These are phyloP conservation scores for Hortiboletus campestris DNA, from an alignment of 768 basidiomycete species.

Conservation along the genomic window DNA sequence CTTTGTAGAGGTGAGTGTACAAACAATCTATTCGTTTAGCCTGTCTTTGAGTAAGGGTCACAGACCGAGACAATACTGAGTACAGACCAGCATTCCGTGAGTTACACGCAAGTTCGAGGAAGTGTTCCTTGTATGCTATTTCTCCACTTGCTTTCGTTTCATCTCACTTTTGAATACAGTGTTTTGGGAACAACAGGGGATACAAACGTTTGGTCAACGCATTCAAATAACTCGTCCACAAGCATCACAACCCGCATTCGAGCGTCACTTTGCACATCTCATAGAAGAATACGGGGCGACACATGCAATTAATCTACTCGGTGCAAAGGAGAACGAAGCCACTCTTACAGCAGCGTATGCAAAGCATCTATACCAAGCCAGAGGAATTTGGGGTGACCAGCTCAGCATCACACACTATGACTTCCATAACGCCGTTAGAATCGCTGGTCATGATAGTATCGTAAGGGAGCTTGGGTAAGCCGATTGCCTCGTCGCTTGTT, in stretches of 20 bases:
- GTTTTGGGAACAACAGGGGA: conserved; percentile 98
- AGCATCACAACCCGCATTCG: conserved; percentile 96
- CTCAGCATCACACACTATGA: conserved; percentile 88
- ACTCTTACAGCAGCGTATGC: conserved; percentile 80
- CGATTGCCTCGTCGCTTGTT: neutral
- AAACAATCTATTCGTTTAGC: neutral
- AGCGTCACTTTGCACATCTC: conserved; percentile 86
- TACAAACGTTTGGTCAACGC: conserved; percentile 91
- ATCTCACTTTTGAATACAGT: conserved; percentile 46
- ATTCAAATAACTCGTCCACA: conserved; percentile 95
- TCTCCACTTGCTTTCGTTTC: neutral
- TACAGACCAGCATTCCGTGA: conserved; percentile 83
- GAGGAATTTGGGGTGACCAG: conserved; percentile 59
- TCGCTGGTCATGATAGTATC: conserved; percentile 86
- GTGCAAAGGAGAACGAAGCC: conserved; percentile 89
- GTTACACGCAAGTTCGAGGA: conserved; percentile 92
- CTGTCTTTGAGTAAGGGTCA: conserved; percentile 14
- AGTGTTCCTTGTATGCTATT: conserved; percentile 81
- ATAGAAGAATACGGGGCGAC: conserved; percentile 81
- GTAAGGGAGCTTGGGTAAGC: conserved; percentile 66
- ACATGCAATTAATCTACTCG: conserved; percentile 90
- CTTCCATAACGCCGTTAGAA: conserved; percentile 81
- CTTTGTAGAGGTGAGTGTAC: conserved; percentile 79
- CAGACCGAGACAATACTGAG: conserved; percentile 91
- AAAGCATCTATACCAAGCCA: conserved; percentile 71